phyloP scores from a whole-genome alignment of 1,284 basidiomycete species.

The Boletus smithii region DNA sequence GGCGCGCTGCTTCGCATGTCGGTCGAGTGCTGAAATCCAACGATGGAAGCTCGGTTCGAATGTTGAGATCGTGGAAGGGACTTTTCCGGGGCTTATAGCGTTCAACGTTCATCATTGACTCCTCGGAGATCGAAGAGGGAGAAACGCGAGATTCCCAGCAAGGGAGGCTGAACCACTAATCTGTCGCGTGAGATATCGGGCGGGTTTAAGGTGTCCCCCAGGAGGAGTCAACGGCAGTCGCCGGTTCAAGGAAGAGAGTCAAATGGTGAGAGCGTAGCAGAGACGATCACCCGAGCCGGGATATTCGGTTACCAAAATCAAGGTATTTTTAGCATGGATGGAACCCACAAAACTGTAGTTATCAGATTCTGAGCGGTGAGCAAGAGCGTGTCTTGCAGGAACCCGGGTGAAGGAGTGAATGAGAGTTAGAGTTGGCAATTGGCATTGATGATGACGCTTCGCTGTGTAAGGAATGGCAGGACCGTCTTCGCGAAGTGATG shows the following conservation, averaged over 20 bases:
- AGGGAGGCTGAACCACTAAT: constrained; percentile 18
- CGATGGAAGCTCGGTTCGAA: constrained; percentile 7
- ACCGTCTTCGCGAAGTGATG: constrained; percentile 28
- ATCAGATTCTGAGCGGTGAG: neutral
- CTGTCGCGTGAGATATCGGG: constrained; percentile 22
- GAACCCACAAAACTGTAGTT: neutral
- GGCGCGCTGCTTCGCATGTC: constrained; percentile 8
- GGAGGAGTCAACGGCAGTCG: constrained; percentile 16
- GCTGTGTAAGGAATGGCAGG: constrained; percentile 7
- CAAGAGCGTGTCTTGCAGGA: constrained; percentile 2
- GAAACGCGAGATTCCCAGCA: constrained; percentile 13
- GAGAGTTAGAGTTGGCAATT: constrained; percentile 11
- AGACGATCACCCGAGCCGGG: constrained; percentile 7
- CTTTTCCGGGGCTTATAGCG: constrained; percentile 7
- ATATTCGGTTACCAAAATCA: constrained; percentile 3
- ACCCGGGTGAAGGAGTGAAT: neutral
- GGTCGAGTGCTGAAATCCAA: constrained; percentile 10
- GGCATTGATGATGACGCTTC: constrained; percentile 12
- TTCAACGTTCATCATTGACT: constrained; percentile 14
- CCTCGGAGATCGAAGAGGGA: constrained; percentile 28
- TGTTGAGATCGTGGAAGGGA: constrained; percentile 14
- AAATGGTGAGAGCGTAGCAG: constrained; percentile 4
- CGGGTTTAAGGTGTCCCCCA: constrained; percentile 19
- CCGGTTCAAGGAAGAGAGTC: constrained; percentile 14
- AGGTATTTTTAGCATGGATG: constrained; percentile 4